Evolutionary conservation across 257 asterid genomes (phyloP), one percentile per base, ranked within the genome.

Genomic region (Primulina eburnea): DNA sequence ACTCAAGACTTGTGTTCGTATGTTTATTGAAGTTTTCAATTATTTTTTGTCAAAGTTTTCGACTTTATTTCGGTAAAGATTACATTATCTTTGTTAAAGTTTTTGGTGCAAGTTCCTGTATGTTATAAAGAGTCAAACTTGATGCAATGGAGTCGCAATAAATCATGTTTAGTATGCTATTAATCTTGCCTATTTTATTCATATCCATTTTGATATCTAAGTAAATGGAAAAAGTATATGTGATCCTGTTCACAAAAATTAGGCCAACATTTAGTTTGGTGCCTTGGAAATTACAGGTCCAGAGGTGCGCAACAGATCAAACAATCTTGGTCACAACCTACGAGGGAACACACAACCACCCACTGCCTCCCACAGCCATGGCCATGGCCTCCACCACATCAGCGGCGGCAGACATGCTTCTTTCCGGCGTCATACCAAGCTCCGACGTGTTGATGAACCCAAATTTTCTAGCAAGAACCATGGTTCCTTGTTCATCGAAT

Each of bases 371-470:
- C 38, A 78, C 95, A 3, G 98, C 97, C 79, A 87, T 96, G 8
- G 96, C 96, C 38, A 88, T 92, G 97, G 97, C 96, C 58, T 88
- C 98, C 79, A 83, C 97, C 67, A 92, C 98, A 55, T 84, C 97
- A 0, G 97, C 98, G 1, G 98, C 97, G 8, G 98, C 95, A 3
- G 82, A 97, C 81, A 88, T 90, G 96, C 95, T 92, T 81, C 88
- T 92, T 76, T 87, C 97, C 16, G 92, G 93, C 72, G 83, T 97
- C 55, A 73, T 97, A 73, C 53, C 72, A 12, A 8, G 34, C 77
- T 33, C 28, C 75, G 77, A 57, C 68, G 34, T 50, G 20, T 50
- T 50, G 57, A 16, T 50, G 57, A 14, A 16, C 57, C 21, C 57
- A 1, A 50, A 17, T 50, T 50, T 16, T 17, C 57, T 50, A 50